Evolutionary conservation across 257 asterid genomes (phyloP), one percentile per base, ranked within the genome.

Genomic region (Rhazya stricta): DNA sequence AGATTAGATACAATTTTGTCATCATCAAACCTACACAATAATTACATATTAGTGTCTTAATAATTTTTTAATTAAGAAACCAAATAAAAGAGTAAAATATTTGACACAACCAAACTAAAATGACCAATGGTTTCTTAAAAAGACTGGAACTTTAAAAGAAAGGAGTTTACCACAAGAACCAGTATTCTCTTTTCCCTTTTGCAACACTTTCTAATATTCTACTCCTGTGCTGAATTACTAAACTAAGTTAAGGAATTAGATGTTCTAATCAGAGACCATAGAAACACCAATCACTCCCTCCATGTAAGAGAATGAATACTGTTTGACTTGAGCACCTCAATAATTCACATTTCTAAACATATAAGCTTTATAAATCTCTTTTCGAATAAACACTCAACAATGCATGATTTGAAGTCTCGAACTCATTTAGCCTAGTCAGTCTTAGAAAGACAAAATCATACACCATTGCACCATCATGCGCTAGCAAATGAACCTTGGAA

Each of bases 1-100:
- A 92, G 80, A 83, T 82, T 81, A 75, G 98, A 90, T 69, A 94
- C 94, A 56, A 73, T 78, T 83, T 91, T 94, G 84, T 94, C 98
- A 85, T 92, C 98, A 67, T 94, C 99, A 88, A 92, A 94, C 81
- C 99, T 94, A 92, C 84, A 81, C 8, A 71, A 70, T 67, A 50
- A 68, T 67, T 67, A 69, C 30, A 65, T 37, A 39, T 66, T 1
- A 66, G 48, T 21, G 18, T 23, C 50, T 6, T 21, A 9, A 6
- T 66, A 3, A 15, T 15, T 6, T 37, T 9, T 21, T 15, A 7
- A 21, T 0, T 21, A 63, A 34, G 10, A 30, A 63, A 63, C 15
- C 5, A 37, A 65, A 3, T 37, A 34, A 65, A 39, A 29, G 16
- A 12, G 19, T 16, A 5, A 27, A n/a, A 6, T n/a, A n/a, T 32